Evolutionary conservation across 331 rosid species (phyloP).

Genomic region (Malus hybrid): DNA sequence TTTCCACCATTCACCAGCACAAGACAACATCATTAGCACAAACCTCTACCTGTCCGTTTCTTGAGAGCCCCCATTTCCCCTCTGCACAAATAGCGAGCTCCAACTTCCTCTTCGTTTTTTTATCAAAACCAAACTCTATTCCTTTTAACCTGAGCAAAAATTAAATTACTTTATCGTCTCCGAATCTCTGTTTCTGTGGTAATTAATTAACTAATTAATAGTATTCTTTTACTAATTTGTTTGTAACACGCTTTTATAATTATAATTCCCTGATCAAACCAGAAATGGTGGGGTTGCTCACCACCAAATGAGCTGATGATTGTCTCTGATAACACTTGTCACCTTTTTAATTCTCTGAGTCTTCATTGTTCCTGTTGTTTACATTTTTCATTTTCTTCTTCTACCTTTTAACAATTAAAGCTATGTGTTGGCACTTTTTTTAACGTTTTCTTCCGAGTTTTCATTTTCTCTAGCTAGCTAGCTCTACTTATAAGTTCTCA

Average conservation of each 20-base stretch:
- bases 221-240: background rate
- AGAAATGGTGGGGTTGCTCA: constrained; percentile 40
- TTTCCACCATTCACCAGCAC: constrained; percentile 86
- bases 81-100: constrained; percentile 16
- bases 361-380: constrained; percentile 5
- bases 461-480: background rate
- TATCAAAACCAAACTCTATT: constrained; percentile 34
- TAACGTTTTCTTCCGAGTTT: constrained; percentile 5
- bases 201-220: background rate
- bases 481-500: constrained; percentile 20
- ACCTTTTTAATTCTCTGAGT: constrained; percentile 36
- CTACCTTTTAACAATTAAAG: background rate
- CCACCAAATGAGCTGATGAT: constrained; percentile 80
- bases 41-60: constrained; percentile 70
- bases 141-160: constrained; percentile 14
- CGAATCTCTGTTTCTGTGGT: background rate
- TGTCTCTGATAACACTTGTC: constrained; percentile 63
- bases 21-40: constrained; percentile 90
- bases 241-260: constrained; percentile 57
- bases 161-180: background rate
- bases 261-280: constrained; percentile 20
- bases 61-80: constrained; percentile 10
- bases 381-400: background rate
- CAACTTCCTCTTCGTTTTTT: constrained; percentile 35
- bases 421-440: background rate